Percentiles rank a stretch among this genome's conserved stretches.
Conservation (phyloP, 495 filamentous ascomycete genomes). For the Polyplosphaeria fusca region DNA sequence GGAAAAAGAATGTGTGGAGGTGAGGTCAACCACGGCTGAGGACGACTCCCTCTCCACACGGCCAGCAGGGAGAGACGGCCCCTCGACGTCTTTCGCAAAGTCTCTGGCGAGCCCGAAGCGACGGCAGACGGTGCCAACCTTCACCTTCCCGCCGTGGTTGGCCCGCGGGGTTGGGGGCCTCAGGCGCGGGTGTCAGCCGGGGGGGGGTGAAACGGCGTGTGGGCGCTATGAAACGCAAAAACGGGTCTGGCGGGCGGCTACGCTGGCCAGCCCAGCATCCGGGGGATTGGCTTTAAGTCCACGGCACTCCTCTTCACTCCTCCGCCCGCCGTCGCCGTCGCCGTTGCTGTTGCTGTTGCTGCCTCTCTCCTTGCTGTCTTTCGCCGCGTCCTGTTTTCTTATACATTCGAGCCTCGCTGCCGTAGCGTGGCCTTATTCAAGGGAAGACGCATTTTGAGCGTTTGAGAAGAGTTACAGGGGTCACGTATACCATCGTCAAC, state of each 20-base stretch:
- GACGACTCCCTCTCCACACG: too few relatives aligned
- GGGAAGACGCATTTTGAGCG: not conserved
- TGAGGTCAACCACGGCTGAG: too few relatives aligned
- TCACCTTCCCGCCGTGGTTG: not conserved
- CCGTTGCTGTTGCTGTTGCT: not conserved
- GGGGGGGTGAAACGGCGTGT: conserved; percentile 22
- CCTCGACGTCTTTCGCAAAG: too few relatives aligned
- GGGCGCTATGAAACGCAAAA: conserved; percentile 16
- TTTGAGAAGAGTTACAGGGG: not conserved
- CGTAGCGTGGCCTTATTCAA: too few relatives aligned
- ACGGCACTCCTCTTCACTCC: conserved; percentile 1
- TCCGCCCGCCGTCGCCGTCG: not conserved
- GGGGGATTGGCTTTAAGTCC: not conserved
- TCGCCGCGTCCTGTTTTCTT: too few relatives aligned
- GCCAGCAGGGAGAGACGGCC: too few relatives aligned
- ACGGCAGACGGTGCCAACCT: not conserved
- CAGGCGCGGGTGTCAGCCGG: conserved; percentile 13
- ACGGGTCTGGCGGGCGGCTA: conserved; percentile 18
- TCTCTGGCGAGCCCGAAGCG: too few relatives aligned
- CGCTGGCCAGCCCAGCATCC: conserved; percentile 17
- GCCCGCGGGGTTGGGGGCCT: conserved; percentile 1
- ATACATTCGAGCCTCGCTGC: too few relatives aligned
- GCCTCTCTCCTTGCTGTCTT: not conserved
- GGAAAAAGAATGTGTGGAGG: too few relatives aligned
- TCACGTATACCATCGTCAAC: too few relatives aligned